A percentile compares a stretch with the other conserved stretches of the same genome.
phyloP scores from a whole-genome alignment of 2,329 filamentous ascomycete genomes.

The Colletotrichum falcatum region DNA sequence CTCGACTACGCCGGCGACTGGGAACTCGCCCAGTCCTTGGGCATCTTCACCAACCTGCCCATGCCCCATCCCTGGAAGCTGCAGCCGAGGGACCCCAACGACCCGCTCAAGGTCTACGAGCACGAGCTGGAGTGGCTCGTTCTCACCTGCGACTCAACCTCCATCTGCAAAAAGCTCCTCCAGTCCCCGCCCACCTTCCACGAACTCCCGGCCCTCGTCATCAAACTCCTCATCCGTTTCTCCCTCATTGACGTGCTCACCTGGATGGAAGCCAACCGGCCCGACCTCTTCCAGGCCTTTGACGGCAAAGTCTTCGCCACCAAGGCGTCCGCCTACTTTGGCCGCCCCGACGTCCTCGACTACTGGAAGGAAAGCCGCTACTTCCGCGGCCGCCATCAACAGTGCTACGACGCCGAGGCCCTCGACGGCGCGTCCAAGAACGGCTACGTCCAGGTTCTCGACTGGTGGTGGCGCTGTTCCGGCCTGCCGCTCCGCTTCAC shows the following conservation, averaged over 20 bases:
- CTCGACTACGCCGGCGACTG: conserved; percentile 88
- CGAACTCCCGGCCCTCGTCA: conserved; percentile 81
- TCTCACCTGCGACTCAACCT: conserved; percentile 75
- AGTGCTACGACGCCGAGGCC: conserved; percentile 80
- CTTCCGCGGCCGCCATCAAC: conserved; percentile 80
- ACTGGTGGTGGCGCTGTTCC: conserved; percentile 89
- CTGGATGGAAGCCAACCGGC: conserved; percentile 71
- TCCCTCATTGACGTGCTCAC: conserved; percentile 82
- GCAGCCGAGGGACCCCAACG: conserved; percentile 68
- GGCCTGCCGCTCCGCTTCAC: conserved; percentile 86
- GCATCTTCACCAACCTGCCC: conserved; percentile 82
- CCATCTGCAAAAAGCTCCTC: conserved; percentile 80
- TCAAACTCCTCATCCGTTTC: conserved; percentile 93
- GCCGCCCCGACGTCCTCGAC: conserved; percentile 84
- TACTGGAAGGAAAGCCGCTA: conserved; percentile 90
- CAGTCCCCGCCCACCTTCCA: conserved; percentile 76
- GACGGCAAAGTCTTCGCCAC: conserved; percentile 88
- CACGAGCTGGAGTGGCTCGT: conserved; percentile 88
- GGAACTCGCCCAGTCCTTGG: conserved; percentile 86
- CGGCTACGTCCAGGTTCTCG: conserved; percentile 85
- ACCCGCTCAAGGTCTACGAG: conserved; percentile 78
- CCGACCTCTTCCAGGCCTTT: conserved; percentile 79
- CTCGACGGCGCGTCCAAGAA: conserved; percentile 89
- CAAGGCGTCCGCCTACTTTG: conserved; percentile 89
- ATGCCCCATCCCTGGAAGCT: conserved; percentile 77